Conservation (phyloP, 345 rosid species). For the Theobroma cacao region DNA sequence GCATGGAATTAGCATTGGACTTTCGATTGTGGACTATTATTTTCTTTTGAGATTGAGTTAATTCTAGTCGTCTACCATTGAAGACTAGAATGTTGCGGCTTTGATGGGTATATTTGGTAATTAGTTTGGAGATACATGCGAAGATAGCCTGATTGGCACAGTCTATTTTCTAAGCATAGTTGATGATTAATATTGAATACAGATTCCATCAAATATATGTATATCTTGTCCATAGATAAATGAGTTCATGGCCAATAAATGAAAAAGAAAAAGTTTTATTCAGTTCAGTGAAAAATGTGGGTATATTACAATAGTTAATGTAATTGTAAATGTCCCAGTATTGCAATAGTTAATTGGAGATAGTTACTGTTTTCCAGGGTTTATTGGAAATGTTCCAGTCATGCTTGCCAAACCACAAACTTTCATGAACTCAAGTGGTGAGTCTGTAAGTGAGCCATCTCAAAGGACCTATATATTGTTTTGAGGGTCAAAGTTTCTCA, state of each 20-base stretch:
- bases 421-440: constrained; percentile 92
- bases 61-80: not conserved
- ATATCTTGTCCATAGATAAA: not conserved
- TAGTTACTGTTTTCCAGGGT: constrained; percentile 42
- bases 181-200: not conserved
- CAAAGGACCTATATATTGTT: constrained; percentile 20
- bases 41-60: not conserved
- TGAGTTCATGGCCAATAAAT: not conserved
- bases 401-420: constrained; percentile 97
- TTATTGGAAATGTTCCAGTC: constrained; percentile 74
- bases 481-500: constrained; percentile 2
- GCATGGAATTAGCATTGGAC: not conserved
- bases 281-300: not conserved
- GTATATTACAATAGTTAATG: not conserved
- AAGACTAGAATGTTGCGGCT: not conserved
- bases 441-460: constrained; percentile 77
- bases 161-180: not conserved
- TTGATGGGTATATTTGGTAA: not conserved
- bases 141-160: not conserved
- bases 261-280: not conserved
- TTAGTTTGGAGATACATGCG: not conserved
- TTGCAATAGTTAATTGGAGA: not conserved
- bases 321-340: not conserved
- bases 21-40: not conserved
- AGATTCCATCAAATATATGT: not conserved